Evolutionary conservation across 371 early-diverging fungal species (phyloP), one percentile per base, ranked within the genome.

Genomic region (Lichtheimia corymbifera): DNA sequence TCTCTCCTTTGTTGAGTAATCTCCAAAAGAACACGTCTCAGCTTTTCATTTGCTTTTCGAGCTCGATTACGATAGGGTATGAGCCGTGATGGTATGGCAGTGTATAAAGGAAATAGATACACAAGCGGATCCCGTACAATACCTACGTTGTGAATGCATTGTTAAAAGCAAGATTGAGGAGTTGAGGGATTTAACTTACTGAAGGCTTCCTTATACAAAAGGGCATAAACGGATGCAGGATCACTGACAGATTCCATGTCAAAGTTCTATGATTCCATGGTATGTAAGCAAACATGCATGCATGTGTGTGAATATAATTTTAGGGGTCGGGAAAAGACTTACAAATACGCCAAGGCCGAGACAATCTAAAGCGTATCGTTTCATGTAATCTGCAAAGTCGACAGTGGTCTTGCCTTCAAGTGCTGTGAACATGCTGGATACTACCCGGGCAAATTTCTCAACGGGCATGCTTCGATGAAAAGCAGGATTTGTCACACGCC

Each of bases 381-480:
- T 44, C 59, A 59, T 59, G 22, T 50, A 59, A 51, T 59, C 59
- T 20, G 59, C 59, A 49, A 50, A 40, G 41, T 59, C 59, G 15
- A 59, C 41, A 22, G 59, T 49, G 11, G 43, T 7, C 28, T 47
- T 47, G 6, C 30, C 49, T 6, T 73, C 67, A 9, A 71, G 61
- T 2, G 61, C 41, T 17, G 9, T 25, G 28, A 77, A 64, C 61
- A 77, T 62, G 0, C 40, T 53, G 12, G 28, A 24, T 5, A 53
- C 62, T 7, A 73, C 50, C 11, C 63, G 17, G 1, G 66, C 75
- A 63, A 80, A 74, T 4, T 52, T 25, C 13, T 65, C 63, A 1
- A 74, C 42, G 0, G 77, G 70, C 65, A 70, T 66, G 1, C 66
- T 53, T 18, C 71, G 59, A 15, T 71, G 73, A 40, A 80, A 80